Evolutionary conservation across 2,329 filamentous ascomycete species (phyloP).

Genomic region (Huntiella moniliformis): DNA sequence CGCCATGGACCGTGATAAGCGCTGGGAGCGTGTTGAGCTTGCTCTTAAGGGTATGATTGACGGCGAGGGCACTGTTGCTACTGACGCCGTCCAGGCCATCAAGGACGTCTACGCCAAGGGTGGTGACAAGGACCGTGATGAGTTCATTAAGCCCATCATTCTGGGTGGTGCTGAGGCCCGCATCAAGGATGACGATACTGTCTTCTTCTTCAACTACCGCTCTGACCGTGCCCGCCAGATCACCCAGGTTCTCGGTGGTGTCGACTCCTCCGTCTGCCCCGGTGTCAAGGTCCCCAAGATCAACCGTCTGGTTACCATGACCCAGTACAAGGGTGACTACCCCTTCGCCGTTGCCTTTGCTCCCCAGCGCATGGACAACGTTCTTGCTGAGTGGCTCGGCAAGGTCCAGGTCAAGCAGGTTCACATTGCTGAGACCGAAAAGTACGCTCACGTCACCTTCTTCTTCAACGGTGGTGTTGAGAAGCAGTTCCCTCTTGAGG

Average conservation of each 20-base stretch:
- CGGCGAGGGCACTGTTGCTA: conserved; percentile 72
- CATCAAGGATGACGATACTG: conserved; percentile 76
- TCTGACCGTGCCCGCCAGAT: conserved; percentile 94
- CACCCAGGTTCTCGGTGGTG: conserved; percentile 78
- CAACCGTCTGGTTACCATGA: conserved; percentile 79
- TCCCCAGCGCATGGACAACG: conserved; percentile 90
- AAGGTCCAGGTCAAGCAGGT: conserved; percentile 84
- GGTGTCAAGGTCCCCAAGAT: conserved; percentile 91
- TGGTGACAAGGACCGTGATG: conserved; percentile 55
- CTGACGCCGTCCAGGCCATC: conserved; percentile 71
- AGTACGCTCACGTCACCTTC: conserved; percentile 98
- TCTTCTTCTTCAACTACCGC: conserved; percentile 99
- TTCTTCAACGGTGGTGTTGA: conserved; percentile 99
- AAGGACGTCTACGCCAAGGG: conserved; percentile 72
- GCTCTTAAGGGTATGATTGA: conserved; percentile 71
- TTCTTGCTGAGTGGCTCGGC: conserved; percentile 90
- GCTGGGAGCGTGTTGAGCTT: conserved; percentile 87
- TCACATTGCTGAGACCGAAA: conserved; percentile 95
- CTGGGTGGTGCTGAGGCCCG: conserved; percentile 70
- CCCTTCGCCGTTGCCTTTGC: conserved; percentile 83
- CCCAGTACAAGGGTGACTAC: conserved; percentile 90
- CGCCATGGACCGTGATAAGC: conserved; percentile 98
- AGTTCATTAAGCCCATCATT: conserved; percentile 97
- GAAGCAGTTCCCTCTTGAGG: conserved; percentile 84
- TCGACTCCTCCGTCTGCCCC: conserved; percentile 75